These are phyloP conservation scores for Saturnispora saitoi DNA, from an alignment of 805 yeast species.

Conservation along the genomic window DNA sequence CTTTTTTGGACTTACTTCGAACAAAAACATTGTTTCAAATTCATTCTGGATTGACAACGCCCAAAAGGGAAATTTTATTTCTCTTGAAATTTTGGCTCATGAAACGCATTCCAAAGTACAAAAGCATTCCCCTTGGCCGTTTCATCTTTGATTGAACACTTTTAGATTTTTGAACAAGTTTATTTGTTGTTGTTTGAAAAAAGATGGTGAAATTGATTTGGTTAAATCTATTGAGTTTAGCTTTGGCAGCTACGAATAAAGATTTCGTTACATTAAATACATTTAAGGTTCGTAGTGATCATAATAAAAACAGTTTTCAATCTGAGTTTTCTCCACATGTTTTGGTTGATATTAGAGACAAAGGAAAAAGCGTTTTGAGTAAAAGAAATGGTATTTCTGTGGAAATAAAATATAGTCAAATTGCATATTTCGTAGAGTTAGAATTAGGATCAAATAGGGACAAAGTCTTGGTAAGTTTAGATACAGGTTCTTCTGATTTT, in stretches of 20 bases:
- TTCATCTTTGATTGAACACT: no score
- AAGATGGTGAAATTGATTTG: not conserved
- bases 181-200: not conserved
- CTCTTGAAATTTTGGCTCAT: no score
- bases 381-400: slow-evolving; percentile 3
- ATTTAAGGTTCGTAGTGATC: not conserved
- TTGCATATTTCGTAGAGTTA: slow-evolving; percentile 31
- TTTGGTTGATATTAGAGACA: not conserved
- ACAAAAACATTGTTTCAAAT: no score
- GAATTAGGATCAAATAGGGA: slow-evolving; percentile 48
- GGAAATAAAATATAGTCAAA: slow-evolving; percentile 7
- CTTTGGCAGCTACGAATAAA: not conserved
- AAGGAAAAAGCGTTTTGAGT: not conserved
- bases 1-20: no score
- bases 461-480: slow-evolving; percentile 42
- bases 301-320: not conserved
- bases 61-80: no score
- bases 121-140: no score
- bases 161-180: no score
- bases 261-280: not conserved
- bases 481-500: slow-evolving; percentile 63
- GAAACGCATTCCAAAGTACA: no score
- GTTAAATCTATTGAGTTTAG: not conserved
- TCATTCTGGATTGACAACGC: no score
- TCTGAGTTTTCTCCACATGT: not conserved